Conservation (phyloP, 345 rosid species). For the Leavenworthia alabamica region DNA sequence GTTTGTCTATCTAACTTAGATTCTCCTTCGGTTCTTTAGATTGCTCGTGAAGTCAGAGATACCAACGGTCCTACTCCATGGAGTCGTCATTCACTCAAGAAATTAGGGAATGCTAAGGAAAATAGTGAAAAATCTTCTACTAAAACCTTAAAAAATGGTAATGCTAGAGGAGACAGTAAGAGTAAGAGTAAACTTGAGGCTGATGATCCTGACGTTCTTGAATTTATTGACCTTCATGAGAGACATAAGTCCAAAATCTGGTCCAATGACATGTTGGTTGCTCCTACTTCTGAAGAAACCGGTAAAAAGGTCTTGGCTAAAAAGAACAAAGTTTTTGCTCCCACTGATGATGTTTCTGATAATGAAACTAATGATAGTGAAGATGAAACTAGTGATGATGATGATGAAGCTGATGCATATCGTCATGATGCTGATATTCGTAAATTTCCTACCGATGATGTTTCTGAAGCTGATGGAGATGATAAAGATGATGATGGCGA, state of each 20-base stretch:
- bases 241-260: constrained; percentile 66
- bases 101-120: constrained; percentile 33
- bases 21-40: constrained; percentile 30
- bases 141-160: neutral
- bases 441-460: constrained; percentile 14
- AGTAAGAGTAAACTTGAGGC: constrained; percentile 27
- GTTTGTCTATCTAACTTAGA: neutral
- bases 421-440: constrained; percentile 16
- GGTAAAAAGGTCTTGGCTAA: constrained; percentile 26
- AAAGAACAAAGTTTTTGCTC: constrained; percentile 26
- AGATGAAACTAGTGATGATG: constrained; percentile 17
- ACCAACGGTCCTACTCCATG: constrained; percentile 69
- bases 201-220: constrained; percentile 48
- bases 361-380: constrained; percentile 22
- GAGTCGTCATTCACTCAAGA: constrained; percentile 67
- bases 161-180: constrained; percentile 32
- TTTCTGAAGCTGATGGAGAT: constrained; percentile 10
- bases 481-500: constrained; percentile 3
- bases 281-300: constrained; percentile 25
- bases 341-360: constrained; percentile 54
- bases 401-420: constrained; percentile 14
- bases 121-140: constrained; percentile 16
- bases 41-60: constrained; percentile 70
- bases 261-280: constrained; percentile 58
- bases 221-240: constrained; percentile 77